Evolutionary conservation across 768 basidiomycete species (phyloP).

Genomic region (Tylopilus plumbeoviolaceoides): DNA sequence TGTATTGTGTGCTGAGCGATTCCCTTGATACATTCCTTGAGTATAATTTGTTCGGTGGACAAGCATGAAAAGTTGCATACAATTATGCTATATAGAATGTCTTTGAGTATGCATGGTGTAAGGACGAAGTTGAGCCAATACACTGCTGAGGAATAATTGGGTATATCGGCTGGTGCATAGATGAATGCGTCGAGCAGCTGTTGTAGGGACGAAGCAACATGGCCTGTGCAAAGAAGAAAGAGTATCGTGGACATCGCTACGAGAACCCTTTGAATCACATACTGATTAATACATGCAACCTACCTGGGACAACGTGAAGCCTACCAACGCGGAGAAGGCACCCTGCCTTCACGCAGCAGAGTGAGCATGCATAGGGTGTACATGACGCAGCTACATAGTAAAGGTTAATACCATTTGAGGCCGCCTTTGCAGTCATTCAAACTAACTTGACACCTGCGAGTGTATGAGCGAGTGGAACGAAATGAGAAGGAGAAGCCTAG

Average conservation of each 20-base stretch:
- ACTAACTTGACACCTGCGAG: not conserved
- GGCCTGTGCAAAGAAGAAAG: not conserved
- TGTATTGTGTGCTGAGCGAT: not conserved
- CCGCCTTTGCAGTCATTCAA: not conserved
- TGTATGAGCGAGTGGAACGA: too few species aligned
- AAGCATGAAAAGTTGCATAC: not conserved
- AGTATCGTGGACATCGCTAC: not conserved
- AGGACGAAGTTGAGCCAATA: not conserved
- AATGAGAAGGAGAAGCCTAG: too few species aligned
- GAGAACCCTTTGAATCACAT: not conserved
- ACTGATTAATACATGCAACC: not conserved
- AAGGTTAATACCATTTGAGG: not conserved
- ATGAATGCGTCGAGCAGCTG: slow-evolving; percentile 3
- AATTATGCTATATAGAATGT: not conserved
- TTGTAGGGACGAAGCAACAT: not conserved
- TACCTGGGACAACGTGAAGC: not conserved
- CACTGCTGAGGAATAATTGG: not conserved
- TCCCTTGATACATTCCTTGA: not conserved
- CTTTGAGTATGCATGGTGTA: not conserved
- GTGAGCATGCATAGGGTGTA: not conserved
- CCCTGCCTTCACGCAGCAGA: not conserved
- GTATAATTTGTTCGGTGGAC: not conserved
- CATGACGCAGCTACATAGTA: not conserved
- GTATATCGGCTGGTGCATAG: not conserved
- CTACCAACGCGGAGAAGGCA: not conserved